Percentiles rank a stretch among this genome's conserved stretches.
These are phyloP conservation scores for Huntiella omanensis DNA, from an alignment of 2,329 filamentous ascomycete species.

Conservation along the genomic window DNA sequence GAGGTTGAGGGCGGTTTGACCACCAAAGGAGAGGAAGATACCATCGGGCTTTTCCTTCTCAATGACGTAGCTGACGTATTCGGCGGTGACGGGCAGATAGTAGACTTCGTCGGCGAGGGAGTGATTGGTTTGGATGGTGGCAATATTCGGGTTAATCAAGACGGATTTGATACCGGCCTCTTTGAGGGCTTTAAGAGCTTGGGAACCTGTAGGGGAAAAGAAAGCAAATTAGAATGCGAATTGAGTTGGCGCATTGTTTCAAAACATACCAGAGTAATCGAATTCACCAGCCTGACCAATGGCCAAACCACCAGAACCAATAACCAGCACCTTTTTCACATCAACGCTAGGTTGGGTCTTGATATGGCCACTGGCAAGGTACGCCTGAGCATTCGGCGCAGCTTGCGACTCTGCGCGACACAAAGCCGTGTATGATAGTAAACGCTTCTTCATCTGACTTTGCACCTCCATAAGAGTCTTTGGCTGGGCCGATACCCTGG, in stretches of 20 bases:
- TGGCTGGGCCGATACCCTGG: constrained; percentile 4
- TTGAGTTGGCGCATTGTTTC: no score
- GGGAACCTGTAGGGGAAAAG: constrained; percentile 45
- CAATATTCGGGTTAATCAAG: constrained; percentile 95
- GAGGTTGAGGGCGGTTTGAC: constrained; percentile 89
- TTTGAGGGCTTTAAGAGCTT: constrained; percentile 91
- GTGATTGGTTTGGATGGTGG: constrained; percentile 95
- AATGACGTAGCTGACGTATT: constrained; percentile 96
- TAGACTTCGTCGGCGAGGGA: constrained; percentile 92
- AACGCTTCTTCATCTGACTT: constrained; percentile 23
- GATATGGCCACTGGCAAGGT: constrained; percentile 73
- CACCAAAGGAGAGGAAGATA: constrained; percentile 92
- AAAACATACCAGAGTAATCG: constrained; percentile 76
- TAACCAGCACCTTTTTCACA: constrained; percentile 93
- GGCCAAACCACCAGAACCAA: constrained; percentile 83
- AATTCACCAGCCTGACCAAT: constrained; percentile 98
- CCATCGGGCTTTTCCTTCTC: constrained; percentile 90
- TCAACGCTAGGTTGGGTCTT: constrained; percentile 63
- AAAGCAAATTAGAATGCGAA: neutral
- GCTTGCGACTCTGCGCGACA: constrained; percentile 35
- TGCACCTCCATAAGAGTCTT: constrained; percentile 1
- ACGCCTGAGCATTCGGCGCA: constrained; percentile 67
- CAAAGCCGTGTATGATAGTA: constrained; percentile 27
- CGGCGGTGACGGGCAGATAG: constrained; percentile 90
- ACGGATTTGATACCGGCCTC: constrained; percentile 84